Conservation (phyloP, 257 asterid species). For the Solanum chiquidenum region DNA sequence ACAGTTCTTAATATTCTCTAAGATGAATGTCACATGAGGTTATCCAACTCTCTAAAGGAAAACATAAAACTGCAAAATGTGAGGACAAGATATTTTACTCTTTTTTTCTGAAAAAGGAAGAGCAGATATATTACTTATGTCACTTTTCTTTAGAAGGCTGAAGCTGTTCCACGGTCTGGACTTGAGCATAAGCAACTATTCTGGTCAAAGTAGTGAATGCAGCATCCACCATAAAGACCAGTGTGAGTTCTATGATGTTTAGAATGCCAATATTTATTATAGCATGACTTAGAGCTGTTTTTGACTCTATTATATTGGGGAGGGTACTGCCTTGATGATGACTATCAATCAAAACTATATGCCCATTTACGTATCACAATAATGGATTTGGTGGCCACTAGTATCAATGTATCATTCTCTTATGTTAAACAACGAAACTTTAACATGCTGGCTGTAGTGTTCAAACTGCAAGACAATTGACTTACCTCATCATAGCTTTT, state of each 20-base stretch:
- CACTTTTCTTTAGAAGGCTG: background rate
- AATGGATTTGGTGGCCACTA: background rate
- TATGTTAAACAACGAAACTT: background rate
- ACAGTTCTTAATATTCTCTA: background rate
- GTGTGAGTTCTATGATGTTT: background rate
- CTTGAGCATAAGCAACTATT: background rate
- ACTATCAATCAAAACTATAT: background rate
- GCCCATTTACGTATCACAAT: background rate
- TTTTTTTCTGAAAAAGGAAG: background rate
- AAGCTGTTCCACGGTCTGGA: background rate
- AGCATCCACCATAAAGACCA: background rate
- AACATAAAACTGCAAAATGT: background rate
- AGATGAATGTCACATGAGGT: background rate
- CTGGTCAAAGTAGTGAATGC: background rate
- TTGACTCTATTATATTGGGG: background rate
- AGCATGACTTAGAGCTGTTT: background rate
- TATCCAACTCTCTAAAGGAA: background rate
- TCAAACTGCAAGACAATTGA: background rate
- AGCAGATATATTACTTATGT: background rate
- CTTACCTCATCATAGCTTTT: conserved; percentile 81
- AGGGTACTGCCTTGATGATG: background rate
- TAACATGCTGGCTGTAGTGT: background rate
- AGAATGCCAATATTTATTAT: background rate
- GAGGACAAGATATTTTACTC: background rate
- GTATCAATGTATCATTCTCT: background rate